phyloP scores from a whole-genome alignment of 176 grass and related monocot species.

The Metroxylon sagu region DNA sequence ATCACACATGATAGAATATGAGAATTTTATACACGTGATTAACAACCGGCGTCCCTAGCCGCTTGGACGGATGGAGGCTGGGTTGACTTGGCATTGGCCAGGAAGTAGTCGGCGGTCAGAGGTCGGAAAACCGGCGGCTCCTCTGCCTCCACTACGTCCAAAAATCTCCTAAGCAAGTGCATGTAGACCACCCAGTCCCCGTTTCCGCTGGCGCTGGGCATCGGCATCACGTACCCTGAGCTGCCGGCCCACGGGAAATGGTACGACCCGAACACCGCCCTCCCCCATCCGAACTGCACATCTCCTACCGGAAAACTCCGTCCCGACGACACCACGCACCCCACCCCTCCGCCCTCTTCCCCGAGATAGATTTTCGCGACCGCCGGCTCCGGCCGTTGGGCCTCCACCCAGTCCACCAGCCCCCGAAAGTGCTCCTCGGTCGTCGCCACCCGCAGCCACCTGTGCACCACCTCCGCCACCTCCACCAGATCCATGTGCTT shows the following conservation, averaged over 20 bases:
- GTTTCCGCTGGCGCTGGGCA: conserved; percentile 34
- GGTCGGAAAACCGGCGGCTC: conserved; percentile 31
- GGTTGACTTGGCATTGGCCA: neutral
- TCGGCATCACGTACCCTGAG: conserved; percentile 63
- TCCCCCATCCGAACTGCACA: conserved; percentile 49
- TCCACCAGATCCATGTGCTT: conserved; percentile 24
- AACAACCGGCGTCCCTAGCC: too few relatives aligned
- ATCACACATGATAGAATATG: too few relatives aligned
- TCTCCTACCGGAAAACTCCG: conserved; percentile 30
- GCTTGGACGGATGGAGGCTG: too few relatives aligned
- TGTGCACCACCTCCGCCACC: conserved; percentile 41
- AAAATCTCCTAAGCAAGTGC: conserved; percentile 28
- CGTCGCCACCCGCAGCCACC: conserved; percentile 34
- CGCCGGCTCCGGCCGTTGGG: conserved; percentile 27
- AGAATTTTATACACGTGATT: too few relatives aligned
- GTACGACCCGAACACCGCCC: conserved; percentile 49
- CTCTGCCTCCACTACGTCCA: conserved; percentile 38
- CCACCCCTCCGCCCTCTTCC: conserved; percentile 5
- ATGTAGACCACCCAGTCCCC: conserved; percentile 67
- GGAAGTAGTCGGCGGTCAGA: conserved; percentile 33
- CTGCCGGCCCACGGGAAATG: conserved; percentile 43
- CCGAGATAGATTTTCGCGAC: conserved; percentile 36
- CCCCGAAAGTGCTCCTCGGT: conserved; percentile 44
- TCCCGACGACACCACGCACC: conserved; percentile 54
- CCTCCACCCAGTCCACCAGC: conserved; percentile 53